Evolutionary conservation across 1,284 basidiomycete species (phyloP), one percentile per base, ranked within the genome.

Genomic region (Irpex sp.): DNA sequence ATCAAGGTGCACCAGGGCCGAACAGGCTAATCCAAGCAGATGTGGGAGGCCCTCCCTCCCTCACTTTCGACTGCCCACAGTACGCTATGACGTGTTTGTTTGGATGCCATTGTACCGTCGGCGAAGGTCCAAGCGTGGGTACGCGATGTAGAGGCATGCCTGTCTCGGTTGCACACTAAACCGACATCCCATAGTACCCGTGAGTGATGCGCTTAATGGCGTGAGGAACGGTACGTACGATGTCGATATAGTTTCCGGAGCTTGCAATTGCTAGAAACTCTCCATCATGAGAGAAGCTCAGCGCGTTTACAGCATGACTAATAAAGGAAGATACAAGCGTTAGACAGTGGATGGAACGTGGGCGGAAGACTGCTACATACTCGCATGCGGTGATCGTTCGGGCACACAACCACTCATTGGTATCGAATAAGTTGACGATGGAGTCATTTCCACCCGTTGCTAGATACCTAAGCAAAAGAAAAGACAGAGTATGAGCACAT

Each of bases 231-330:
- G 8, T 17, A 70, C 82, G 62, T 66, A 92, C 90, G 57, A 93
- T 89, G 65, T 92, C 90, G 62, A 93, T 87, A 66, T 90, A 91
- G 17, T 77, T 76, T n/a, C 88, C 89, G 5, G 82, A 78, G 64
- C 79, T 90, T 3, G 89, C 87, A 57, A 92, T 86, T 6, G 90
- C 90, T 33, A 92, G 72, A 69, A 88, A 92, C 77, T 93, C 91
- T 43, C 90, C 90, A 66, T 92, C 90, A 65, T 87, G 81, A 4
- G 89, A 92, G 78, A 92, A 93, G 70, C 88, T 90, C n/a, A 93
- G 72, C n/a, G 83, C 80, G 62, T 83, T 90, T 67, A 92, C 87
- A 31, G 84, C 80, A 68, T 90, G 79, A 62, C 91, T 93, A 65
- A 37, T 13, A 13, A 51, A 57, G 37, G 57, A n/a, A 58, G 5